Evolutionary conservation across 805 yeast species (phyloP), one percentile per base, ranked within the genome.

Genomic region (Nakazawaea sp.): DNA sequence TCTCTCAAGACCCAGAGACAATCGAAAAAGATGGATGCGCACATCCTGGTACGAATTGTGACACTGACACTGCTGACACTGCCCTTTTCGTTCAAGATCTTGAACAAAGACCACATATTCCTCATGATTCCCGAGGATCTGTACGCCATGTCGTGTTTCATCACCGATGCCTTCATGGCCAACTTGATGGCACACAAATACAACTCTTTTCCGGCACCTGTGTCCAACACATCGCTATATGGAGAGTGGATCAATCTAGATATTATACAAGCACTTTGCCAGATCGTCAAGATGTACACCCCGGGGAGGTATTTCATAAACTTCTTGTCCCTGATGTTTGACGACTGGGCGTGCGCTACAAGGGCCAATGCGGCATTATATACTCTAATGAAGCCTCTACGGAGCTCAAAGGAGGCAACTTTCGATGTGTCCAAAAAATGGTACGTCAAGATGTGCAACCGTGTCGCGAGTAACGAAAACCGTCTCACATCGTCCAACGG

Each of bases 111-210:
- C 98, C 98, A 90, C 66, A 88, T 80, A 52, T 88, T 88, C 50
- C 83, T 74, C 92, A 92, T 86, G 42, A 92, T 87, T 7, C 96
- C 96, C 32, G 95, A 79, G 0, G 95, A 84, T 46, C 97, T 72
- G 55, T 85, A 86, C 0, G 97, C 86, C 68, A 92, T 79, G 53
- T 90, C 98, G 59, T 89, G 92, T 49, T 87, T 87, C 48, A 86
- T 65, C 20, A 90, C 81, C 0, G 96, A 86, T 0, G 96, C 94
- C 42, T 77, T 77, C 40, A 78, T 72, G 2, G 92, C 78, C 32
- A 84, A 58, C 15, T 71, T 65, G 17, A 84, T 76, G 1, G 92
- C 92, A 17, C 65, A 62, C 43, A 72, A 73, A 49, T 81, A 86
- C 21, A 82, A 70, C 38, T 69, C 72, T 51, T 76, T 79, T 6